These are phyloP conservation scores for Botryobasidium botryosum DNA, from an alignment of 768 basidiomycete species.

Conservation along the genomic window DNA sequence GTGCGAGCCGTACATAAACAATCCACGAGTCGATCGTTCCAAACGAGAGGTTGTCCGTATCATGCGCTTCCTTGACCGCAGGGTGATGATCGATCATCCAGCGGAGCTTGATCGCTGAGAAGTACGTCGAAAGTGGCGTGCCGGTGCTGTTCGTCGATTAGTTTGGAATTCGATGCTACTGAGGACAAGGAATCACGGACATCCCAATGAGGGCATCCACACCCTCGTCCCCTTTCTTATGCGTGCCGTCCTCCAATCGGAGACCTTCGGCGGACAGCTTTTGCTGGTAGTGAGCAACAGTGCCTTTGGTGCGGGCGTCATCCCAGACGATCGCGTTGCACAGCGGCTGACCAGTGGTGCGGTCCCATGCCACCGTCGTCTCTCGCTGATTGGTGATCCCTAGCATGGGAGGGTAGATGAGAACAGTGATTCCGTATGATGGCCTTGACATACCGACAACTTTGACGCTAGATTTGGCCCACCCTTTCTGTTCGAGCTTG, in stretches of 20 bases:
- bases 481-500: slow-evolving; percentile 57
- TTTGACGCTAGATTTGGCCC: slow-evolving; percentile 67
- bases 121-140: slow-evolving; percentile 91
- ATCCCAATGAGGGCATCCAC: slow-evolving; percentile 45
- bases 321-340: slow-evolving; percentile 92
- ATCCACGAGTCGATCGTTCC: slow-evolving; percentile 98
- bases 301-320: slow-evolving; percentile 79
- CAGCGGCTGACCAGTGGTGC: slow-evolving; percentile 72
- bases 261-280: slow-evolving; percentile 60
- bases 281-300: slow-evolving; percentile 63
- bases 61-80: slow-evolving; percentile 61
- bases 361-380: slow-evolving; percentile 87
- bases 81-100: slow-evolving; percentile 90
- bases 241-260: slow-evolving; percentile 44
- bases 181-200: too few relatives aligned
- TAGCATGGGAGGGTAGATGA: slow-evolving; percentile 16
- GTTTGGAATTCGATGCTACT: too few relatives aligned
- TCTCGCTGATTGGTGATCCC: slow-evolving; percentile 97
- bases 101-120: slow-evolving; percentile 87
- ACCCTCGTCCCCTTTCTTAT: slow-evolving; percentile 56
- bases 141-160: slow-evolving; percentile 43
- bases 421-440: background rate
- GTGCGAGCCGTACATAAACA: slow-evolving; percentile 42
- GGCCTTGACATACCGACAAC: slow-evolving; percentile 54
- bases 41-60: slow-evolving; percentile 65